phyloP scores from a whole-genome alignment of 2,329 filamentous ascomycete genomes.

The Dactylellina drechsleri region DNA sequence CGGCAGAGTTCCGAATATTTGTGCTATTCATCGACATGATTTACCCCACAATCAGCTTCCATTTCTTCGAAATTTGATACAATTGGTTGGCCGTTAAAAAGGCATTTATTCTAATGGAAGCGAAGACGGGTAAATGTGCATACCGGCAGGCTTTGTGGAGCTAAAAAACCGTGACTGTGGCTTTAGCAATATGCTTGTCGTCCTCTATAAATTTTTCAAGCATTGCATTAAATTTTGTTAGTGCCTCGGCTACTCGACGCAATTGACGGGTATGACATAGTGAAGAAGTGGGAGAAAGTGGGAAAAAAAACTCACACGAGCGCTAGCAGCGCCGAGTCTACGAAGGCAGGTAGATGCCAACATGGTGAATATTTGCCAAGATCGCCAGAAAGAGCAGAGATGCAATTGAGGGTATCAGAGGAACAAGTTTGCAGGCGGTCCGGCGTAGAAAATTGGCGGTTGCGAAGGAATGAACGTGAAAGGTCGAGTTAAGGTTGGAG shows the following conservation, averaged over 20 bases:
- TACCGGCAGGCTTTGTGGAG: conserved; percentile 82
- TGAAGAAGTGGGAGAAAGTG: conserved; percentile 9
- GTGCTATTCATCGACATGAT: conserved; percentile 67
- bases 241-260: conserved; percentile 43
- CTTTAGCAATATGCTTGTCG: conserved; percentile 71
- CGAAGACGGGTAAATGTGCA: conserved; percentile 59
- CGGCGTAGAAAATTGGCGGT: neutral
- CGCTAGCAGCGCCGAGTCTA: conserved; percentile 48
- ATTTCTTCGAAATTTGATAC: neutral
- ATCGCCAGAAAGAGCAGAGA: conserved; percentile 38
- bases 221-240: conserved; percentile 13
- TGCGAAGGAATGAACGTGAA: conserved; percentile 40
- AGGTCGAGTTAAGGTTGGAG: conserved; percentile 20
- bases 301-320: conserved; percentile 55
- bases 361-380: conserved; percentile 29
- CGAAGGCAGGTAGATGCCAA: conserved; percentile 53
- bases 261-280: conserved; percentile 31
- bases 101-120: neutral
- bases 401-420: conserved; percentile 56
- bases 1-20: conserved; percentile 85
- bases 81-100: neutral
- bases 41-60: conserved; percentile 44
- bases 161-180: conserved; percentile 82
- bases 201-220: conserved; percentile 25
- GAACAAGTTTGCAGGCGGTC: conserved; percentile 17